Evolutionary conservation across 345 rosid species (phyloP), one percentile per base, ranked within the genome.

Genomic region (Jatropha curcas): DNA sequence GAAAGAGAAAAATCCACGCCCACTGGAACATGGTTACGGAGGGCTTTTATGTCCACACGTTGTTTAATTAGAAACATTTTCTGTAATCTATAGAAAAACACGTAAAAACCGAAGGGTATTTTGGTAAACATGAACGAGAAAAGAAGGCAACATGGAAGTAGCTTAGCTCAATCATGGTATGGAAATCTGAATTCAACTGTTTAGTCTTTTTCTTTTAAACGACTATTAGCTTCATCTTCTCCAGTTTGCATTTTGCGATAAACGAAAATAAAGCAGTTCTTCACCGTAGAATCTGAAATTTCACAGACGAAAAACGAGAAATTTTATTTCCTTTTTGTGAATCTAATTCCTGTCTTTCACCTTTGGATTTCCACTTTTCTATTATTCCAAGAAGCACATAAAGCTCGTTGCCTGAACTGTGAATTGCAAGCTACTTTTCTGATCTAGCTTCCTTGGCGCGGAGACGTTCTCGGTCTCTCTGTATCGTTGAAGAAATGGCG

Each of bases 291-390:
- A 76, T 73, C 79, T 62, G 62, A 68, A 62, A 64, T 59, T 72
- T 58, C 75, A 66, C 60, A 2, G 33, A 10, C 22, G 13, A 27
- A 22, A 9, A 56, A 48, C 1, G 7, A 48, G 19, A 17, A 14
- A 48, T 16, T 48, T 4, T 41, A 7, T 41, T 41, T 5, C 45
- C 17, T 6, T 20, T 6, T 20, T 72, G 66, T 19, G 83, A 73
- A 84, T 84, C 87, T 37, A 71, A 76, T 84, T 80, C 87, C 48
- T 67, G 74, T 33, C 85, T 84, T 74, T 73, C 78, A 3, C 59
- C 46, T 72, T 65, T 76, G 70, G 86, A 80, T 77, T 90, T 75
- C 57, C 72, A 60, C 77, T 77, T 77, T 43, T 20, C 39, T 37
- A 11, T 62, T 39, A 24, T 37, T 62, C 67, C 50, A 41, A 41